A percentile compares a stretch with the other conserved stretches of the same genome.
phyloP scores from a whole-genome alignment of 2,329 filamentous ascomycete genomes.

The Tolypocladium paradoxum region DNA sequence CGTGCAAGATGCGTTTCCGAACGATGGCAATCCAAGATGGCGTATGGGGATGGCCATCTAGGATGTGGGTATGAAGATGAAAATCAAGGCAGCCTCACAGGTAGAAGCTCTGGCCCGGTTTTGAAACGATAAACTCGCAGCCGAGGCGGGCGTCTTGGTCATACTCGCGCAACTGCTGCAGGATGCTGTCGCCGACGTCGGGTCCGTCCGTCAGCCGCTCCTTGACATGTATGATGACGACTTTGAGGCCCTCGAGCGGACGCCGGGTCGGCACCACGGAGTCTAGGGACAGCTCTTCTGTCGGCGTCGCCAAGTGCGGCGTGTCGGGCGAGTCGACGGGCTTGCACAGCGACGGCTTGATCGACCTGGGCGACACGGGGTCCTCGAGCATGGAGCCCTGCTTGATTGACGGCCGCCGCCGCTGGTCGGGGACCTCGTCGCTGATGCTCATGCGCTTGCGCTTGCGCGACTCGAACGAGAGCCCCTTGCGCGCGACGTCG shows the following conservation, averaged over 20 bases:
- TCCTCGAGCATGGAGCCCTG: conserved; percentile 23
- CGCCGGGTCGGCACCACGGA: conserved; percentile 11
- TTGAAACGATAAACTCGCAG: conserved; percentile 67
- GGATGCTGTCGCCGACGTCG: conserved; percentile 52
- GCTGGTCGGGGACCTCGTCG: conserved; percentile 9
- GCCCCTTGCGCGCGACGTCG: conserved; percentile 32
- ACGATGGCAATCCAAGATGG: no score
- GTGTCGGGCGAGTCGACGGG: conserved; percentile 18
- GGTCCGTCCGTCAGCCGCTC: conserved; percentile 68
- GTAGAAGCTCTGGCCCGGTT: conserved; percentile 49
- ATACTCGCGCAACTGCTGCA: conserved; percentile 56
- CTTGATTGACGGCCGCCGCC: conserved; percentile 10
- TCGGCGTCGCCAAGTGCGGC: conserved; percentile 36
- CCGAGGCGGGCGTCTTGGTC: conserved; percentile 58
- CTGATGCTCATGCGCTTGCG: conserved; percentile 45
- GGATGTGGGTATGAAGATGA: background rate
- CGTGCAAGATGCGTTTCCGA: background rate
- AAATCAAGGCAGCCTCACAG: conserved; percentile 24
- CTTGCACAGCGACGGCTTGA: conserved; percentile 15
- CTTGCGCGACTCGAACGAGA: conserved; percentile 40
- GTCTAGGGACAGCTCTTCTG: conserved; percentile 29
- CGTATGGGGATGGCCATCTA: background rate
- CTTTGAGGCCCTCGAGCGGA: conserved; percentile 60
- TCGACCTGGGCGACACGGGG: conserved; percentile 41
- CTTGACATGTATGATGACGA: conserved; percentile 92